A percentile compares a stretch with the other conserved stretches of the same genome.
Evolutionary conservation across 1,139 yeast genomes (phyloP).

Genomic region (Yamadazyma siamensis): DNA sequence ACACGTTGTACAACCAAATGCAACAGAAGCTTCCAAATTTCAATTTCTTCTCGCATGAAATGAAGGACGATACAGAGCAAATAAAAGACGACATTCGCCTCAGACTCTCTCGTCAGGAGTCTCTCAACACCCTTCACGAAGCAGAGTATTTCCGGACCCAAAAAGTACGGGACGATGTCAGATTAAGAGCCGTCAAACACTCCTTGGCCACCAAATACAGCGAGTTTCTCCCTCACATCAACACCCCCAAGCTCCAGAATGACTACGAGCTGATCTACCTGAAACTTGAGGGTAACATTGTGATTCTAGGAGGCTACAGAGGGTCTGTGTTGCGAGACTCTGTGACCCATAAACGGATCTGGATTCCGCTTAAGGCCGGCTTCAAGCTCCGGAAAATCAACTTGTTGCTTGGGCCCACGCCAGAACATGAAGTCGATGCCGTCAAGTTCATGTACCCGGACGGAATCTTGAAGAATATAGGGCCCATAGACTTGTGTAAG

Average conservation of each 20-base stretch:
- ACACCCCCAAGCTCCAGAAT: constrained; percentile 18
- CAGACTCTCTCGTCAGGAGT: constrained; percentile 52
- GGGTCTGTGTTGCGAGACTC: constrained; percentile 77
- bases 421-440: constrained; percentile 57
- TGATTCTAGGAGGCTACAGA: constrained; percentile 83
- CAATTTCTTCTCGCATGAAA: constrained; percentile 13
- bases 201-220: constrained; percentile 53
- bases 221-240: constrained; percentile 32
- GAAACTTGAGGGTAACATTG: constrained; percentile 69
- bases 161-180: constrained; percentile 61
- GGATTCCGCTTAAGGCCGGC: constrained; percentile 91
- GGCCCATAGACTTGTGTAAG: constrained; percentile 80
- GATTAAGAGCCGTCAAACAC: constrained; percentile 65
- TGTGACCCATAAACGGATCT: constrained; percentile 60
- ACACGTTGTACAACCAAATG: constrained; percentile 21
- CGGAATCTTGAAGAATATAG: constrained; percentile 77
- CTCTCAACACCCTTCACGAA: constrained; percentile 64
- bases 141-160: constrained; percentile 52
- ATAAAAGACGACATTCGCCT: constrained; percentile 34
- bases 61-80: constrained; percentile 16
- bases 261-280: constrained; percentile 31
- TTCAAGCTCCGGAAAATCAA: constrained; percentile 68
- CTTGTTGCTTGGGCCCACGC: constrained; percentile 67
- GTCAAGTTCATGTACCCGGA: constrained; percentile 59
- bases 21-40: constrained; percentile 21